These are phyloP conservation scores for Pseudozyma tsukubaensis DNA, from an alignment of 1,284 basidiomycete species.

Conservation along the genomic window DNA sequence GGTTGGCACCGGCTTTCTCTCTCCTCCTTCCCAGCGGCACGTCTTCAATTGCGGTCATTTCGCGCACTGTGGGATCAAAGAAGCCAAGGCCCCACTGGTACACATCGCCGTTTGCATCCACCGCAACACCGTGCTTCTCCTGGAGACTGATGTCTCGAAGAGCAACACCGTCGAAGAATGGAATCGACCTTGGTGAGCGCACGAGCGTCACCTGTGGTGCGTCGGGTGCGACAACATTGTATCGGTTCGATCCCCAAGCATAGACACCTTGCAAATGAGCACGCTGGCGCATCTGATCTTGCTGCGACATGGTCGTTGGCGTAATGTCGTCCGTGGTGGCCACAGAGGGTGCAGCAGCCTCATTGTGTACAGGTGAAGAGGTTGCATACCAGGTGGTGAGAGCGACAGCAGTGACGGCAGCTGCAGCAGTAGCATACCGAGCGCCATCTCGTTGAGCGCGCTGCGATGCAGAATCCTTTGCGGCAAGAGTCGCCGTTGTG, in stretches of 20 bases:
- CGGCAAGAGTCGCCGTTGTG: slow-evolving; percentile 6
- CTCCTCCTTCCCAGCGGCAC: slow-evolving; percentile 52
- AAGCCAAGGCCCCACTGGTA: slow-evolving; percentile 68
- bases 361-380: slow-evolving; percentile 28
- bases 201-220: slow-evolving; percentile 47
- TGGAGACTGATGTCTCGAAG: slow-evolving; percentile 62
- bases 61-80: slow-evolving; percentile 54
- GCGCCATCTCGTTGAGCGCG: neutral
- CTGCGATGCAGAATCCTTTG: slow-evolving; percentile 1
- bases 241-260: slow-evolving; percentile 61
- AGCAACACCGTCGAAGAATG: slow-evolving; percentile 64
- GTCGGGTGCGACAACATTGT: slow-evolving; percentile 65
- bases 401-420: slow-evolving; percentile 17
- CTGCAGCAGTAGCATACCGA: slow-evolving; percentile 20
- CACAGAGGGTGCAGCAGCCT: slow-evolving; percentile 32
- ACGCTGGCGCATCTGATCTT: slow-evolving; percentile 60
- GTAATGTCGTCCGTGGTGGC: slow-evolving; percentile 30
- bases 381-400: slow-evolving; percentile 36
- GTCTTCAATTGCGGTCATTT: slow-evolving; percentile 49
- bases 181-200: slow-evolving; percentile 55
- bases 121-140: slow-evolving; percentile 64
- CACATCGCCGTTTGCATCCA: slow-evolving; percentile 76
- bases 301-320: slow-evolving; percentile 49
- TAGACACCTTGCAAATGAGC: slow-evolving; percentile 55
- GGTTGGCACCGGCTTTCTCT: slow-evolving; percentile 48